Base-by-base conservation (phyloP, 495 filamentous ascomycete genomes). In the Opeltia flavorubescens region DNA sequence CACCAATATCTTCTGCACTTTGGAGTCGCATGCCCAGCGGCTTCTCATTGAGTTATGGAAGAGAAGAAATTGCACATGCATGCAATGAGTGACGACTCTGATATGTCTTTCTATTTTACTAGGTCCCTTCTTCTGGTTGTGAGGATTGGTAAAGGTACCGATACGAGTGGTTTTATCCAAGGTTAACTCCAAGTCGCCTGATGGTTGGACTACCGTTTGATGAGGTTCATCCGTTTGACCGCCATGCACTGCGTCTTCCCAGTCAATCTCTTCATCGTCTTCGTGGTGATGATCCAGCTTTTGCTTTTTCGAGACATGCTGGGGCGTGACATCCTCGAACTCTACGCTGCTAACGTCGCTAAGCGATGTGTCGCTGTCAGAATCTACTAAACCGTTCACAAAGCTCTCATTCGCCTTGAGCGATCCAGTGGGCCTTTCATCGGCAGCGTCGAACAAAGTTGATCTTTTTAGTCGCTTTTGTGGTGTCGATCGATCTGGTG, bases 21-120 rank as follows among this genome's bases (percentile, higher is more conserved):
- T 75, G 20, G 72, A 55, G 55, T 96, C 87, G 51, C 84, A 88
- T 21, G 80, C 59, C 89, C 91, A 98, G 6, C 75, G 57, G 61
- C 95, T 98, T 21, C 91, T 80, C 17, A 94, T 57, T 0, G 81
- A 72, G 60, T 95, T 95, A 55, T 95, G 89, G 63, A 79, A 91
- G 36, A 98, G 74, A 38, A 98, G 63, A 48, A 80, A 75, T 57
- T 89, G 84, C 3, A 98, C 89, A 63, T 98, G 91, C 56, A 91
- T 71, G 53, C 83, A 82, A 59, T 98, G 91, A 6, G 85, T 86
- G 30, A 76, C 64, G 6, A 80, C 69, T 28, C 91, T 71, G 33
- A 89, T 85, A 49, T 74, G 72, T 49, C 86, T 76, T 56, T 95
- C 83, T 7, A 81, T 77, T 62, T 91, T 93, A 17, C 80, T 83